Percentiles rank a stretch among this genome's conserved stretches.
These are phyloP conservation scores for Nicotiana obtusifolia DNA, from an alignment of 257 asterid species.

Conservation along the genomic window DNA sequence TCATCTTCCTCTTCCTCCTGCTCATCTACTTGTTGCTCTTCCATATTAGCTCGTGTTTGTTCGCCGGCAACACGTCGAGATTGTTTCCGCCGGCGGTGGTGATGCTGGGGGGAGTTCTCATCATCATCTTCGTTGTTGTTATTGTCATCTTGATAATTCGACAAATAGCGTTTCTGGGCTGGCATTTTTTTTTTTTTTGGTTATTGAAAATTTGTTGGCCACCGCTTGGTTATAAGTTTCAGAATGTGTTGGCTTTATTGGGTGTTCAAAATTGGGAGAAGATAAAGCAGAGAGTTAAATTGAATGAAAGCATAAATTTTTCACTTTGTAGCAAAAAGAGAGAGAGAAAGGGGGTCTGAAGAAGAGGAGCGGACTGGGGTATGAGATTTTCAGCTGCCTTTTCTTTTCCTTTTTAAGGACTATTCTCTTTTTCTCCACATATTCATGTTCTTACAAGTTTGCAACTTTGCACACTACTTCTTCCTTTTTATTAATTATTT, in stretches of 20 bases:
- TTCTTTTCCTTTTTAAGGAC: too few relatives aligned
- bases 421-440: neutral
- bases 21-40: neutral
- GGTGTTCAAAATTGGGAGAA: neutral
- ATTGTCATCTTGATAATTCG: conserved; percentile 15
- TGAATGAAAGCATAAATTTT: neutral
- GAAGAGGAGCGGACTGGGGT: neutral
- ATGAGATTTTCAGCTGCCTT: neutral
- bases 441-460: too few relatives aligned
- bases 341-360: neutral
- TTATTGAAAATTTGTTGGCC: neutral
- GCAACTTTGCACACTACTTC: neutral
- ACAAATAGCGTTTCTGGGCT: conserved; percentile 19
- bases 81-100: conserved; percentile 23
- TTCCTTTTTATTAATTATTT: neutral
- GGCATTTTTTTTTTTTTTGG: conserved; percentile 18
- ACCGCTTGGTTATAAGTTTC: neutral
- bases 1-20: conserved; percentile 4
- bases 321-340: neutral
- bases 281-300: neutral
- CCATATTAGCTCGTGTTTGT: neutral
- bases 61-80: conserved; percentile 14
- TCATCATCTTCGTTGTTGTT: conserved; percentile 5
- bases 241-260: neutral
- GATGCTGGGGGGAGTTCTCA: conserved; percentile 8